A percentile compares a stretch with the other conserved stretches of the same genome.
These are phyloP conservation scores for Amanita subjunquillea DNA, from an alignment of 768 basidiomycete species.

Conservation along the genomic window DNA sequence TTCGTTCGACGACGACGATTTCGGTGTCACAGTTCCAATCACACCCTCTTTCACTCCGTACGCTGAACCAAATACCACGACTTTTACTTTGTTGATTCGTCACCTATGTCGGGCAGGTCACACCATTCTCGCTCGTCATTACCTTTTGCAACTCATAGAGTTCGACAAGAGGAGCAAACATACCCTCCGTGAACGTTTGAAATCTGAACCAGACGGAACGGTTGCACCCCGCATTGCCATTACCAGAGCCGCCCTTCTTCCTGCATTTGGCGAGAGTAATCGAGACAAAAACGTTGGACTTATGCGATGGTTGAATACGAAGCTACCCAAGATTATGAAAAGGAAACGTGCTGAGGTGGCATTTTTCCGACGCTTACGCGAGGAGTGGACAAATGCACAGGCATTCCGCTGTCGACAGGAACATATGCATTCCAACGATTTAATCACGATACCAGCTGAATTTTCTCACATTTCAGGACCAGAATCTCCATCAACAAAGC, in stretches of 20 bases:
- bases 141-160: conserved; percentile 41
- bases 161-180: conserved; percentile 32
- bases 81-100: conserved; percentile 52
- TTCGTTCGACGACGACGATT: conserved; percentile 62
- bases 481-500: background rate
- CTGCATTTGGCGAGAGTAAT: conserved; percentile 50
- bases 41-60: conserved; percentile 25
- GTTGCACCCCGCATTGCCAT: conserved; percentile 43
- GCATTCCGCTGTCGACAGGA: background rate
- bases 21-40: conserved; percentile 29
- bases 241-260: conserved; percentile 43
- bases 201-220: conserved; percentile 20
- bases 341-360: conserved; percentile 38
- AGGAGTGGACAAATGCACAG: conserved; percentile 4
- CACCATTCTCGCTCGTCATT: conserved; percentile 52
- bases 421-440: background rate
- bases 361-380: conserved; percentile 27
- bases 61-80: conserved; percentile 55
- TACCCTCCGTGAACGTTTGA: conserved; percentile 5
- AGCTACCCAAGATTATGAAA: conserved; percentile 32
- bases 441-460: background rate
- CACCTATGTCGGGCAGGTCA: conserved; percentile 40
- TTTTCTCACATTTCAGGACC: background rate
- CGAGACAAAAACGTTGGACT: conserved; percentile 46
- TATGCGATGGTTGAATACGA: conserved; percentile 47